Percentiles rank a stretch among this genome's conserved stretches.
phyloP scores from a whole-genome alignment of 2,329 filamentous ascomycete genomes.

The Beauveria medogensis region DNA sequence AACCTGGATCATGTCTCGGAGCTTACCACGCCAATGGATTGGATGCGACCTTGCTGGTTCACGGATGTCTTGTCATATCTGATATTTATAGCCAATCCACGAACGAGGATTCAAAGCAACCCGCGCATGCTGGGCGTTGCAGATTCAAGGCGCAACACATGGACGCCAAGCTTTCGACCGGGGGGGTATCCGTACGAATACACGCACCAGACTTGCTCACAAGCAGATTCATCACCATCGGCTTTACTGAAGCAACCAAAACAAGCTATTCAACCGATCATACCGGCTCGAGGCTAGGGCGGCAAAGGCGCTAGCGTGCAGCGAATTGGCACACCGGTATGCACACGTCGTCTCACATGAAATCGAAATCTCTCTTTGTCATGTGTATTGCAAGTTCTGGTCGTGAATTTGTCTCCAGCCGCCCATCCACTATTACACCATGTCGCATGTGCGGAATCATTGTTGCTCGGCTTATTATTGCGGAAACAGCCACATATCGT shows the following conservation, averaged over 20 bases:
- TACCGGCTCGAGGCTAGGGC: conserved; percentile 8
- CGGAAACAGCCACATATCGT: neutral
- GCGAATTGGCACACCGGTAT: neutral
- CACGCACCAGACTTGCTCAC: neutral
- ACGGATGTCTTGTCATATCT: neutral
- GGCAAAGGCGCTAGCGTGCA: conserved; percentile 6
- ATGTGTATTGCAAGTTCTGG: conserved; percentile 2
- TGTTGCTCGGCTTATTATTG: neutral
- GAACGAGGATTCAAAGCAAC: neutral
- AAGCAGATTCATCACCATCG: neutral
- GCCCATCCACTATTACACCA: neutral
- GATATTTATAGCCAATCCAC: neutral
- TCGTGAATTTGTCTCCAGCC: neutral
- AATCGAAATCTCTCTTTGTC: neutral
- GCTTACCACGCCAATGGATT: neutral
- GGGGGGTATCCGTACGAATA: no score
- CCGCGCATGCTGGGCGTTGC: neutral
- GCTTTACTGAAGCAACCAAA: neutral
- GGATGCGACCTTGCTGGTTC: neutral
- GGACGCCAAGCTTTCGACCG: neutral
- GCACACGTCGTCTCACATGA: neutral
- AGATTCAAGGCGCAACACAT: neutral
- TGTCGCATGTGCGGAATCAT: neutral
- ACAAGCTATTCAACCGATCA: neutral
- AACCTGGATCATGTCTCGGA: neutral